These are phyloP conservation scores for Elsinoe ampelina DNA, from an alignment of 2,329 filamentous ascomycete species.

Conservation along the genomic window DNA sequence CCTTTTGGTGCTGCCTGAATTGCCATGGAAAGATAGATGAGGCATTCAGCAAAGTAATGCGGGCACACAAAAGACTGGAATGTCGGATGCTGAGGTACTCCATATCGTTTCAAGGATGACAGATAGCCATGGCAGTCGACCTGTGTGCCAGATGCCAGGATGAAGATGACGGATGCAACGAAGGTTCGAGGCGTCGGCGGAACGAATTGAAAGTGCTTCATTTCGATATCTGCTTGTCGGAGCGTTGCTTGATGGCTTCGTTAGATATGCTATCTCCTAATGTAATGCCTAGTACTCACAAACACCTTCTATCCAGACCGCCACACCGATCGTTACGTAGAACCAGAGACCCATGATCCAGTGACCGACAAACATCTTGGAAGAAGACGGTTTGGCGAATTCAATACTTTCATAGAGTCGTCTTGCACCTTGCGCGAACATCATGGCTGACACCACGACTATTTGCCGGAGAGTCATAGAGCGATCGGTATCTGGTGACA, in stretches of 20 bases:
- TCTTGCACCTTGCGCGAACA: constrained; percentile 65
- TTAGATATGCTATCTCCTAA: constrained; percentile 10
- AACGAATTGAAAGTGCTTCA: constrained; percentile 31
- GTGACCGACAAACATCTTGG: constrained; percentile 77
- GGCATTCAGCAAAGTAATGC: constrained; percentile 83
- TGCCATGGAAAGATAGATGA: constrained; percentile 72
- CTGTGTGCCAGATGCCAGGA: constrained; percentile 63
- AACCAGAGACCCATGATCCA: constrained; percentile 71
- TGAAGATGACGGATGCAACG: constrained; percentile 53
- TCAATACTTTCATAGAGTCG: constrained; percentile 65
- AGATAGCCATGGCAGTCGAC: constrained; percentile 48
- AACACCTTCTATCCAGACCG: constrained; percentile 77
- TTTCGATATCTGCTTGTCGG: constrained; percentile 26
- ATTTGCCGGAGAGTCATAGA: constrained; percentile 56
- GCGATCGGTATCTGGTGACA: constrained; percentile 19
- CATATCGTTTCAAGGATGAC: constrained; percentile 56
- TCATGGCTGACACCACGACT: constrained; percentile 58
- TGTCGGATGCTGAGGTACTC: constrained; percentile 61
- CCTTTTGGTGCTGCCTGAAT: constrained; percentile 62
- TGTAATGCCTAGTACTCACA: constrained; percentile 39
- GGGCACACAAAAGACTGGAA: constrained; percentile 71
- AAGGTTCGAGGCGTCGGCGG: constrained; percentile 43
- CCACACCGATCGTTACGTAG: constrained; percentile 63
- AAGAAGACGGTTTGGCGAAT: constrained; percentile 57
- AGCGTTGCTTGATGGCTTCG: constrained; percentile 22